phyloP scores from a whole-genome alignment of 345 rosid genomes.

The Fremontodendron californicum region DNA sequence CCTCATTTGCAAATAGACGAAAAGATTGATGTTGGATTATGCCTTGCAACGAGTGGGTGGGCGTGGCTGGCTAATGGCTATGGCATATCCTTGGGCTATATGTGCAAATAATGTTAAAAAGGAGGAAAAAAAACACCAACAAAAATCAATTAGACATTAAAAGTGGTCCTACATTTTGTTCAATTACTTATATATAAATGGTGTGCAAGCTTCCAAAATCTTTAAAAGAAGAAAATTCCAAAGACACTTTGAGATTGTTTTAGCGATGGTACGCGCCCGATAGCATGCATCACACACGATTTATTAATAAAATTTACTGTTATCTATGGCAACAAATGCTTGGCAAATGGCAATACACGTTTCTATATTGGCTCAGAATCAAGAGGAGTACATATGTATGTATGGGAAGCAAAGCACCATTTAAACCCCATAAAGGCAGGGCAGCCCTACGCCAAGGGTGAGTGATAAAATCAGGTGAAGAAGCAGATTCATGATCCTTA shows the following conservation, averaged over 20 bases:
- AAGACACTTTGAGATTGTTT: background rate
- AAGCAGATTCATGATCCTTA: slow-evolving; percentile 1
- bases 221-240: background rate
- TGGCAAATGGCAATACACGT: too few species aligned
- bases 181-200: background rate
- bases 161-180: background rate
- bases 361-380: background rate
- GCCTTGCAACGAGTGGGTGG: background rate
- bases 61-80: too few species aligned
- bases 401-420: too few species aligned
- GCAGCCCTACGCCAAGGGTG: too few species aligned
- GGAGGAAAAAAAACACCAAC: background rate
- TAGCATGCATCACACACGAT: background rate
- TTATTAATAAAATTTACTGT: too few species aligned
- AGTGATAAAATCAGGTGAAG: background rate
- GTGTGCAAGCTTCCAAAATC: background rate
- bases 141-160: background rate
- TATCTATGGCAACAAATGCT: too few species aligned
- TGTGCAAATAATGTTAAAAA: too few species aligned
- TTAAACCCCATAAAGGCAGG: too few species aligned
- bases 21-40: background rate
- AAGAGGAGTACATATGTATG: too few species aligned
- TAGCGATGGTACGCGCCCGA: background rate
- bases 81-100: background rate
- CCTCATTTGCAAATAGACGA: too few species aligned